A percentile compares a stretch with the other conserved stretches of the same genome.
Evolutionary conservation across 2,329 filamentous ascomycete species (phyloP).

Genomic region (Colletotrichum sojae): DNA sequence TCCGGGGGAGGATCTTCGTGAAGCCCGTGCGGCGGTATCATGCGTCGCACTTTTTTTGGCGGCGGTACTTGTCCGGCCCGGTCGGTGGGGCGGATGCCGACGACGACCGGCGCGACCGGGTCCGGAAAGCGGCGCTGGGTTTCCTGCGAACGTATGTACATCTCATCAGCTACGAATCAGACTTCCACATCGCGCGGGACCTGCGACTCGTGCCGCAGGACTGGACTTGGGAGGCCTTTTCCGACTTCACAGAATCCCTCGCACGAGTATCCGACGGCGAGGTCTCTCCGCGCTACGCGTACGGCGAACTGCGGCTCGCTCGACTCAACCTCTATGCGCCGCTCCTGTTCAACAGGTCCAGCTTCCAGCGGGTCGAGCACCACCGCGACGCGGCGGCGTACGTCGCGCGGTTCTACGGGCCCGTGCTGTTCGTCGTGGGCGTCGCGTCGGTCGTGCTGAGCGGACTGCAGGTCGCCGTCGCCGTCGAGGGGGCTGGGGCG

Average conservation of each 20-base stretch:
- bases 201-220: conserved; percentile 37
- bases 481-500: conserved; percentile 23
- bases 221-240: conserved; percentile 43
- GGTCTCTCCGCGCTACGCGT: conserved; percentile 40
- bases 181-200: conserved; percentile 51
- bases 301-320: conserved; percentile 34
- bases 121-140: conserved; percentile 46
- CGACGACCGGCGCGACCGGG: neutral
- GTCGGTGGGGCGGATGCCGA: neutral
- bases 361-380: conserved; percentile 44
- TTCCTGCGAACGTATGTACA: conserved; percentile 51
- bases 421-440: conserved; percentile 45
- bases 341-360: conserved; percentile 42
- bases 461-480: conserved; percentile 43
- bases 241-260: conserved; percentile 35
- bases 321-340: conserved; percentile 44
- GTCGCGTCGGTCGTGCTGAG: conserved; percentile 44
- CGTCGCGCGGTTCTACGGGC: conserved; percentile 45
- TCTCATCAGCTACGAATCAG: conserved; percentile 51
- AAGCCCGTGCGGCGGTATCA: conserved; percentile 52
- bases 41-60: conserved; percentile 46
- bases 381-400: conserved; percentile 43
- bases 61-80: conserved; percentile 30
- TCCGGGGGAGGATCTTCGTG: conserved; percentile 47
- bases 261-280: conserved; percentile 35